Evolutionary conservation across 371 early-diverging fungal species (phyloP), one percentile per base, ranked within the genome.

Genomic region (Smittium culicis): DNA sequence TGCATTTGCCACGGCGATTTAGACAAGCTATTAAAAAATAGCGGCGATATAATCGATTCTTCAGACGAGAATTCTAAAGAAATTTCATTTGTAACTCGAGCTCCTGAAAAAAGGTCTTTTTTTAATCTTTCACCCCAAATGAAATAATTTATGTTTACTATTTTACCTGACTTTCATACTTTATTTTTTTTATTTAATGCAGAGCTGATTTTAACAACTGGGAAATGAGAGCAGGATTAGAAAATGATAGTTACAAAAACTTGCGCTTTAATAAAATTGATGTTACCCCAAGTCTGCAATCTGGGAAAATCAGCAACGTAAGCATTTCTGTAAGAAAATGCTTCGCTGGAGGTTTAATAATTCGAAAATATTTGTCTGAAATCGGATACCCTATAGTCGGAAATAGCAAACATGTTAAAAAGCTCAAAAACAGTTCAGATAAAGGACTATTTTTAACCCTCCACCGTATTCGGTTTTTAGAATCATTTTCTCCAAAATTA

Each of bases 391-490:
- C 89, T 0, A 81, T 85, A 27, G 80, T 86, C 2, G 89, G 89
- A 25, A 79, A 80, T 58, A 84, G 84, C 17, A 78, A 72, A 25
- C 79, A 79, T 58, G 79, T 88, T 0, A 74, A 73, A 27, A 77
- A 78, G 0, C 75, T 88, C 29, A 76, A 79, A 61, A 75, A 83
- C 45, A 83, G 84, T 69, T 71, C 78, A 16, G 85, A 83, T 69
- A 88, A 87, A 68, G 89, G 88, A 30, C 72, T 83, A 1, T 81
- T 80, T 61, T 71, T 82, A 45, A 78, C 83, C 0, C 68, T 87
- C 30, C 71, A 77, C 2, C 65, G 69, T 0, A 66, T 87, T 0
- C 66, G 75, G 3, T 75, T 88, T 60, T 66, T 65, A 0, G 82
- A 86, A 34, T 81, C 82, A 0, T 66, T 5, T 5, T 11, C 82